Base-by-base conservation (phyloP, 225 moss, liverwort and hornwort species). In the Pseudoscleropodium purum region DNA sequence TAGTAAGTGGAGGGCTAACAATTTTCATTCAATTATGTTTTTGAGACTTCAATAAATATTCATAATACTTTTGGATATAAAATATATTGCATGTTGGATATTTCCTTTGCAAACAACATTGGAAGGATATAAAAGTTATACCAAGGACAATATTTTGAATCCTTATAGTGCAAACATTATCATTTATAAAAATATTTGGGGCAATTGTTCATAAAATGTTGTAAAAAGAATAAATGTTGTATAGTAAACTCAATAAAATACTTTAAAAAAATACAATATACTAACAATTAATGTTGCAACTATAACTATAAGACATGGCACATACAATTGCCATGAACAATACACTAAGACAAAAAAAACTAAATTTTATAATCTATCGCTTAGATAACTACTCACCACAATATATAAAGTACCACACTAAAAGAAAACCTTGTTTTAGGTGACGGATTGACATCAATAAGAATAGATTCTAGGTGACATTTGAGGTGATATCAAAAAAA, bases 301-400 rank as follows among this genome's bases (percentile, higher is more conserved):
- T 30, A 47, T 30, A 4, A 18, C 47, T 74, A 74, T 30, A 45
- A 18, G 4, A 6, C 1, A 0, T 47, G 18, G 11, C 8, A 75
- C 4, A 45, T 31, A 11, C 19, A 47, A 75, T 1, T 5, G 2
- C 10, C 6, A 30, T 74, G 10, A 47, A 47, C 30, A 18, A 47
- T 74, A 30, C 30, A 2, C 1, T 18, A 18, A 18, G 2, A 30
- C 3, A 45, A 45, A 74, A 3, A 3, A 45, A 74, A 17, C 1
- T 29, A 2, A 45, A 45, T 30, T 30, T 75, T 45, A 4, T 18
- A 18, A 47, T 47, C 2, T 30, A 18, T 30, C 30, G 4, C 4
- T 30, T 47, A 1, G 5, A 1, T 21, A 7, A 21, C 3, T 20
- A 0, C 1, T 14, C 8, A 8, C 7, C 12, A 31, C 0, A 31